A percentile compares a stretch with the other conserved stretches of the same genome.
phyloP scores from a whole-genome alignment of 257 asterid species.

The Rehmannia glutinosa region DNA sequence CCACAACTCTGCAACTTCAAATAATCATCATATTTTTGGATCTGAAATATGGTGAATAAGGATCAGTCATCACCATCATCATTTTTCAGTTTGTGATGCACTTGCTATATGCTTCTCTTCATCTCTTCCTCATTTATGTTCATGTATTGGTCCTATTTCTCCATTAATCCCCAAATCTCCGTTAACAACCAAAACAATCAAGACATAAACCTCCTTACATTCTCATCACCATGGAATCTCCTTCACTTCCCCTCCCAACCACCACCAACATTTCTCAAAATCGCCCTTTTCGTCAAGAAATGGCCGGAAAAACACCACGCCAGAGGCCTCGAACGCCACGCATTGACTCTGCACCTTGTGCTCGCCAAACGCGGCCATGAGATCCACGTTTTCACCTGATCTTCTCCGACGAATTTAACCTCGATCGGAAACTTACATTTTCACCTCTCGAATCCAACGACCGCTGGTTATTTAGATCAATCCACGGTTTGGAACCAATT shows the following conservation, averaged over 20 bases:
- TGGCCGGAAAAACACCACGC: slow-evolving; percentile 59
- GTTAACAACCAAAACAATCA: not conserved
- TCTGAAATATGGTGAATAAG: too few species aligned
- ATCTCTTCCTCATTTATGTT: slow-evolving; percentile 43
- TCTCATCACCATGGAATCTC: slow-evolving; percentile 57
- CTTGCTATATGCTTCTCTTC: slow-evolving; percentile 30
- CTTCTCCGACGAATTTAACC: slow-evolving; percentile 27
- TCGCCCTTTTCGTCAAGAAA: slow-evolving; percentile 71
- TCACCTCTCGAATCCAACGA: slow-evolving; percentile 55
- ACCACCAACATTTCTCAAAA: slow-evolving; percentile 42
- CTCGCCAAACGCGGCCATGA: slow-evolving; percentile 74
- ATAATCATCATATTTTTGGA: too few species aligned
- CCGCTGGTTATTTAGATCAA: slow-evolving; percentile 68
- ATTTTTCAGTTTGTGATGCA: slow-evolving; percentile 29
- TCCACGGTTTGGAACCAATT: slow-evolving; percentile 57
- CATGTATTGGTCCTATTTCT: slow-evolving; percentile 35
- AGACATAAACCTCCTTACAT: slow-evolving; percentile 37
- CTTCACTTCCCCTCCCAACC: slow-evolving; percentile 39
- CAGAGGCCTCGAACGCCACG: slow-evolving; percentile 78
- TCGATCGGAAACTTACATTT: slow-evolving; percentile 33
- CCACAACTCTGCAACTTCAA: not conserved
- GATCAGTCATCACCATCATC: too few species aligned
- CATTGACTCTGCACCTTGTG: slow-evolving; percentile 56
- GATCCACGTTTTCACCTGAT: slow-evolving; percentile 70
- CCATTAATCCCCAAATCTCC: slow-evolving; percentile 8